Evolutionary conservation across 768 basidiomycete species (phyloP).

Genomic region (Tricholoma hemisulphureum): DNA sequence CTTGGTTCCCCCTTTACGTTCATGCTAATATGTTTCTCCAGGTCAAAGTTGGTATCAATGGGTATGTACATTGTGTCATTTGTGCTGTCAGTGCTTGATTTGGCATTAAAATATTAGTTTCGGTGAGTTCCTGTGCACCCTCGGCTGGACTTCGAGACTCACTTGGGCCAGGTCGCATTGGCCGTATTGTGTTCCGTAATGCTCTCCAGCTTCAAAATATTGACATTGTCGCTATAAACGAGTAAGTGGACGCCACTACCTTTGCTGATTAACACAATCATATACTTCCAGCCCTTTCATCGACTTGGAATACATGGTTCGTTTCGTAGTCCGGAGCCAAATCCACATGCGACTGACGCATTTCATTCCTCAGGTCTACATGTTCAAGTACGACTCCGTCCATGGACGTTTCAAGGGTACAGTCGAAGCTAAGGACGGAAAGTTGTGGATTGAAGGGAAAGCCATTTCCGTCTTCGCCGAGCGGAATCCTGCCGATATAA

Average conservation of each 20-base stretch:
- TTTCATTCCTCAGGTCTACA: constrained; percentile 70
- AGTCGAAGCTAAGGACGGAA: constrained; percentile 80
- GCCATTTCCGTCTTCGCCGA: constrained; percentile 77
- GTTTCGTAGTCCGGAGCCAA: constrained; percentile 17
- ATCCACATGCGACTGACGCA: neutral
- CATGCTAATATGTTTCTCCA: constrained; percentile 16
- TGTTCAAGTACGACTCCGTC: constrained; percentile 97
- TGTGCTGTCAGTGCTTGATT: constrained; percentile 7
- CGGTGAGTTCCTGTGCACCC: constrained; percentile 53
- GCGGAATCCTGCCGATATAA: constrained; percentile 82
- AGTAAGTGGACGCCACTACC: too few species aligned
- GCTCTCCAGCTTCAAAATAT: constrained; percentile 73
- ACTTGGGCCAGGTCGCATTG: constrained; percentile 81
- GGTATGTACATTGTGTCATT: constrained; percentile 71
- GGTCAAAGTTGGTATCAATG: constrained; percentile 96
- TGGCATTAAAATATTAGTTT: constrained; percentile 48
- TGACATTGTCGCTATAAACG: constrained; percentile 92
- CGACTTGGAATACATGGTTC: constrained; percentile 92
- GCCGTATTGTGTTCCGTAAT: constrained; percentile 97
- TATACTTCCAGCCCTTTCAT: constrained; percentile 81
- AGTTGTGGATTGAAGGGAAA: constrained; percentile 84
- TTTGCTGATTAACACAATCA: neutral
- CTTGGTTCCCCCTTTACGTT: neutral
- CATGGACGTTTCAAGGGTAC: constrained; percentile 90
- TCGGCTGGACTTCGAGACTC: neutral